Evolutionary conservation across 2,329 filamentous ascomycete genomes (phyloP), one percentile per base, ranked within the genome.

Genomic region (Seiridium cupressi): DNA sequence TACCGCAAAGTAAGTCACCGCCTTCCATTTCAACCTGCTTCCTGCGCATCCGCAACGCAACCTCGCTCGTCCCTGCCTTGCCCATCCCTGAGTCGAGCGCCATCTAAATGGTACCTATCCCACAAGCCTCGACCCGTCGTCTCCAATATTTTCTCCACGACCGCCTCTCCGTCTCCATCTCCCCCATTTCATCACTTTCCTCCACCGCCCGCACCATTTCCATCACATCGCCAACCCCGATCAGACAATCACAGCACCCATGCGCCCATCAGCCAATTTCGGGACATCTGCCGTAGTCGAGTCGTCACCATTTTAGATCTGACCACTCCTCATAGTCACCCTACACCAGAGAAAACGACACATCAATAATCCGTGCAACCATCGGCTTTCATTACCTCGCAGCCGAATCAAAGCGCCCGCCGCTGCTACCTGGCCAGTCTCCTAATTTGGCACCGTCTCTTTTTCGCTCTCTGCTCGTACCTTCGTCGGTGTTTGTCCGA

Each of bases 121-220:
- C 49, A 35, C 49, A 36, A 46, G 42, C 44, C 11, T 48, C 34
- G 31, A 36, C 55, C 55, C 55, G n/a, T 36, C 46, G 42, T 58
- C 55, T 51, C 55, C 55, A 58, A 58, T 46, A 47, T 58, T 58
- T 58, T 58, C 55, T 58, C 46, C 46, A 49, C 46, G 35, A 31
- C 26, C 46, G 44, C 44, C 51, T 38, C 55, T 51, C 57, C n/a
- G 35, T 54, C 47, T 36, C 47, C 57, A 44, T 44, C 42, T 44
- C 32, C 48, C 53, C 31, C 38, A 31, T 46, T 46, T 18, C 55
- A 47, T 57, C 36, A 9, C 51, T 44, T 44, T 55, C 51, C 51
- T 44, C 51, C 51, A 55, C 51, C 51, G 34, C 51, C 40, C 40
- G 38, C 38, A 26, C 51, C 51, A 32, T 36, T 18, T 38, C 51